Percentiles rank a stretch among this genome's conserved stretches.
Evolutionary conservation across 331 rosid genomes (phyloP).

Genomic region (Arachis monticola): DNA sequence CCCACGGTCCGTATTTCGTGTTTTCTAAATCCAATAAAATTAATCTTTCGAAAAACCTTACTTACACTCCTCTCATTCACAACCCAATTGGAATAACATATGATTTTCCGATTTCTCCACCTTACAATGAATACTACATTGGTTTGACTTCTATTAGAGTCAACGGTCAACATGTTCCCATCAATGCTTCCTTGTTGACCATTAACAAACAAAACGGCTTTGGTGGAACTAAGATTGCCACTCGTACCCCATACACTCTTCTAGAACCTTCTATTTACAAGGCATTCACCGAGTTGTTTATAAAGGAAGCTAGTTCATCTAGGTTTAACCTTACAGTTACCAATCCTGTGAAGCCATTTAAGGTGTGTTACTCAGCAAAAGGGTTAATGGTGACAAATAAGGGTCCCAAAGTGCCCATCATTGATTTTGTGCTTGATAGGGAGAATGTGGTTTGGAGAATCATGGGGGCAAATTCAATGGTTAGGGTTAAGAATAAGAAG

Average conservation of each 20-base stretch:
- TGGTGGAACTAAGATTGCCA: constrained; percentile 52
- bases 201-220: constrained; percentile 19
- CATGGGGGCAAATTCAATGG: too few species aligned
- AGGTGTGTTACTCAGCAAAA: background rate
- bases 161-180: background rate
- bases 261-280: constrained; percentile 10
- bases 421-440: too few species aligned
- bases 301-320: constrained; percentile 27
- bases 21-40: constrained; percentile 28
- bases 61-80: constrained; percentile 44
- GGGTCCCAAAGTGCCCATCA: too few species aligned
- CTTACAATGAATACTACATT: constrained; percentile 40
- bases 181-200: constrained; percentile 42
- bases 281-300: background rate
- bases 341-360: constrained; percentile 31
- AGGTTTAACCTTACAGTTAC: constrained; percentile 38
- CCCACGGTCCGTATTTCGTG: constrained; percentile 34
- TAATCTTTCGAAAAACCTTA: constrained; percentile 45
- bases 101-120: background rate
- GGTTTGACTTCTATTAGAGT: constrained; percentile 23
- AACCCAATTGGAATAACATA: constrained; percentile 32
- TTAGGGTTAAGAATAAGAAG: too few species aligned
- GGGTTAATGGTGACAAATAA: too few species aligned
- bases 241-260: background rate
- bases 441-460: too few species aligned